These are phyloP conservation scores for Hirsutella rhossiliensis DNA, from an alignment of 2,329 filamentous ascomycete genomes.

Conservation along the genomic window DNA sequence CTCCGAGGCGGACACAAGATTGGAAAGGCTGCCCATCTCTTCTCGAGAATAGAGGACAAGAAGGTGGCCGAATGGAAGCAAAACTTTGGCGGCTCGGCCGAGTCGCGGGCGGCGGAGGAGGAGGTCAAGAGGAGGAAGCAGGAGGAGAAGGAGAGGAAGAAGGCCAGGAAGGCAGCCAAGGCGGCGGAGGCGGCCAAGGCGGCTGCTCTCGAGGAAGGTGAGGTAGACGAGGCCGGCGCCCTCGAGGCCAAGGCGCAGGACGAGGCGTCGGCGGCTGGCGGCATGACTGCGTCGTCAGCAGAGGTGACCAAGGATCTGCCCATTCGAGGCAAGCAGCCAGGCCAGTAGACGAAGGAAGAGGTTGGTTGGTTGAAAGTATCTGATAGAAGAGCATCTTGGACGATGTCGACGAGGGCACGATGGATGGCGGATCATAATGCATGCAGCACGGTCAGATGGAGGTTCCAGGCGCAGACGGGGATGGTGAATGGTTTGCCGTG, in stretches of 20 bases:
- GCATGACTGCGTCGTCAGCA: constrained; percentile 5
- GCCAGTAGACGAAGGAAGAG: background rate
- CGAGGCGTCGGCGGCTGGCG: constrained; percentile 7
- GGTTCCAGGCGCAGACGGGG: too few relatives aligned
- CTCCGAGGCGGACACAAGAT: constrained; percentile 68
- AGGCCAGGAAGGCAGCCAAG: constrained; percentile 21
- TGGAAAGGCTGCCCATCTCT: constrained; percentile 67
- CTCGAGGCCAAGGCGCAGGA: constrained; percentile 7
- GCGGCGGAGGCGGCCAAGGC: constrained; percentile 18
- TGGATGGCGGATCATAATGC: background rate
- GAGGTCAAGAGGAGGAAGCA: constrained; percentile 37
- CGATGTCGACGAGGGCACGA: background rate
- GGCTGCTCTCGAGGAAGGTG: constrained; percentile 2
- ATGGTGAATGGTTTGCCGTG: too few relatives aligned
- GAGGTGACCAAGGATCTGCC: constrained; percentile 11
- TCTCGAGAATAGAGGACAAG: constrained; percentile 69
- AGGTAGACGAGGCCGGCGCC: background rate
- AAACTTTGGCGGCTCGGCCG: constrained; percentile 52
- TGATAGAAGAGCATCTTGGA: background rate
- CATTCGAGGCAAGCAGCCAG: constrained; percentile 8
- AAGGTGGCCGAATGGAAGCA: constrained; percentile 77
- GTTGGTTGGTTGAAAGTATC: too few relatives aligned
- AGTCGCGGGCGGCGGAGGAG: constrained; percentile 34
- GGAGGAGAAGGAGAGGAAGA: constrained; percentile 33
- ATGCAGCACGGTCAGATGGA: too few relatives aligned